Base-by-base conservation (phyloP, 2,329 filamentous ascomycete genomes). In the Pseudogymnoascus pannorum region DNA sequence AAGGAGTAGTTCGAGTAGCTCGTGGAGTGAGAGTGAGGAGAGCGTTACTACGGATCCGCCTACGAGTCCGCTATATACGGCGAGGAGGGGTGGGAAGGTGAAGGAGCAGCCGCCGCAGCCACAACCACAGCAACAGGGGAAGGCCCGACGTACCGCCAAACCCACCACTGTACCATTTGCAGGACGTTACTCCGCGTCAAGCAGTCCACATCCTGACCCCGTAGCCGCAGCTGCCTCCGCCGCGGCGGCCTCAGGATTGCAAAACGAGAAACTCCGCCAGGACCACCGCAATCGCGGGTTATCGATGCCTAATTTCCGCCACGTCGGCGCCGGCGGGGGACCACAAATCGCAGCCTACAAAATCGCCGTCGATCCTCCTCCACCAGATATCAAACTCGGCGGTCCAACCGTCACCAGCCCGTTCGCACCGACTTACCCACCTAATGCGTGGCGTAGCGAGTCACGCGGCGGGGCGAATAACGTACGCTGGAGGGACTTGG, bases 361-460 rank as follows among this genome's bases (percentile, higher is more conserved):
- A 14, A 59, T 38, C 29, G 29, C 57, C 12, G 58, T 60, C 4
- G 58, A 48, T 4, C 38, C 58, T 2, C 16, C 35, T 5, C 18
- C 38, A 4, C 2, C n/a, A 16, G 35, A 8, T 6, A n/a, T n/a
- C n/a, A 38, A 38, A 5, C 14, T 38, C 1, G 68, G 70, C 33
- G 12, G n/a, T n/a, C n/a, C n/a, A n/a, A n/a, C 12, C 33, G 36
- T 3, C 4, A 1, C 35, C 3, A 70, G 71, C 57, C 61, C 72
- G 3, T 68, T 66, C 8, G 64, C 70, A 3, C 70, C 69, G 0
- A 72, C 72, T 24, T 29, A 71, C 31, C 38, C 66, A 2, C 40
- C 65, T 72, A 4, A 75, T 78, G 6, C 67, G 74, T 61, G 76
- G 76, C 14, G 70, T 75, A 6, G 75, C 11, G 76, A 38, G 70